A percentile compares a stretch with the other conserved stretches of the same genome.
Evolutionary conservation across 352 stramenopile species (phyloP).

Genomic region (Pythium utonaiense): DNA sequence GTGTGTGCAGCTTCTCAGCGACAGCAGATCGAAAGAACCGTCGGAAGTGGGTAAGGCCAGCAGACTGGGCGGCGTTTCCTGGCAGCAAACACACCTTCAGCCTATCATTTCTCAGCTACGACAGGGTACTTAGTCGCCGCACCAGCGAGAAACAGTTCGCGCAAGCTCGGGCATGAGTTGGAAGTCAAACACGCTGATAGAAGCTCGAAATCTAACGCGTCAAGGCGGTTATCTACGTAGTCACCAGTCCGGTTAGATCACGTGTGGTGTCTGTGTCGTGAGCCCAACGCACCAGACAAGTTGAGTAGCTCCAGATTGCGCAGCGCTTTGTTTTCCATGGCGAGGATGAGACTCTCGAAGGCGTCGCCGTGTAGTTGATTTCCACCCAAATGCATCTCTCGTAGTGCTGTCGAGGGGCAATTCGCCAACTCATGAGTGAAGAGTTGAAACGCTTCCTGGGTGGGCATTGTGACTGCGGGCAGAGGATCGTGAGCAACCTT

Average conservation of each 20-base stretch:
- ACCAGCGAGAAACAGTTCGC: slow-evolving; percentile 15
- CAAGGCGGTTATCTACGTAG: slow-evolving; percentile 11
- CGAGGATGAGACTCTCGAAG: slow-evolving; percentile 6
- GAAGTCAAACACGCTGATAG: slow-evolving; percentile 7
- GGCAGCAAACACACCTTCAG: not conserved
- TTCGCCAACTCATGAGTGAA: not conserved
- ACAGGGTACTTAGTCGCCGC: not conserved
- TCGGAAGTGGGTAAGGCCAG: slow-evolving; percentile 43
- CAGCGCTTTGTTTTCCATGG: not conserved
- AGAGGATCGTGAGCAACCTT: not conserved
- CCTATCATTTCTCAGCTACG: not conserved
- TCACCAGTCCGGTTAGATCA: not conserved
- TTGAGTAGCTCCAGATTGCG: slow-evolving; percentile 11
- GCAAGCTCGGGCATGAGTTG: slow-evolving; percentile 8
- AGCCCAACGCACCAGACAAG: slow-evolving; percentile 11
- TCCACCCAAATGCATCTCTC: slow-evolving; percentile 7
- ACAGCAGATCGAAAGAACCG: slow-evolving; percentile 32
- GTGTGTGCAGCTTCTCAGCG: slow-evolving; percentile 27
- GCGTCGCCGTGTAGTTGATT: slow-evolving; percentile 7
- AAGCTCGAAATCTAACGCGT: slow-evolving; percentile 13
- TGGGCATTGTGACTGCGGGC: slow-evolving; percentile 12
- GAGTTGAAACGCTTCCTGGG: slow-evolving; percentile 1
- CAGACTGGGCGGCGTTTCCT: slow-evolving; percentile 44
- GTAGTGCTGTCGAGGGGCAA: not conserved
- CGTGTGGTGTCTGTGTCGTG: not conserved